Percentiles rank a stretch among this genome's conserved stretches.
Conservation (phyloP, 2,329 filamentous ascomycete species). For the Xylaria polymorpha region DNA sequence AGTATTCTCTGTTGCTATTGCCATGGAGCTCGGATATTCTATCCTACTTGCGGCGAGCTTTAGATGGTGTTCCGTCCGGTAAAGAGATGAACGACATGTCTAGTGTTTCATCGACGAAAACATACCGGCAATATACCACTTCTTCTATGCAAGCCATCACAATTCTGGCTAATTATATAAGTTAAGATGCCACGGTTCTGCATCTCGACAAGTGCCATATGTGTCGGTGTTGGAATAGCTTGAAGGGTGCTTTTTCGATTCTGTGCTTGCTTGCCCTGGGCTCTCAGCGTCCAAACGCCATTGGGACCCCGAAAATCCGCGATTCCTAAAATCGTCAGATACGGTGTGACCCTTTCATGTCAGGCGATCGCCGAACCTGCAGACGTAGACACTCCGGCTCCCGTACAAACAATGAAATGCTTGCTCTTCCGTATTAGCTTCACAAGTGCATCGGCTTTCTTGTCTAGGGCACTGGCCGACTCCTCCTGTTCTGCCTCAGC, state of each 20-base stretch:
- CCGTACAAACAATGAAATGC: slow-evolving; percentile 60
- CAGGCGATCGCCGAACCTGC: slow-evolving; percentile 49
- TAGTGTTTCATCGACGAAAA: background rate
- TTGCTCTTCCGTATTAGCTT: slow-evolving; percentile 55
- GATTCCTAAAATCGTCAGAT: slow-evolving; percentile 51
- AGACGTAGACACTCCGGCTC: slow-evolving; percentile 60
- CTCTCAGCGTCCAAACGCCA: slow-evolving; percentile 58
- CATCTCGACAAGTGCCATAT: slow-evolving; percentile 60
- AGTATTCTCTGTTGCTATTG: slow-evolving; percentile 60
- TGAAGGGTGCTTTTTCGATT: slow-evolving; percentile 53
- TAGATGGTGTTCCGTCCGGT: background rate
- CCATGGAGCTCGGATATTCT: slow-evolving; percentile 61
- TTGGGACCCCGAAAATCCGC: slow-evolving; percentile 61
- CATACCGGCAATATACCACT: slow-evolving; percentile 60
- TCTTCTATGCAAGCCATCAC: slow-evolving; percentile 59
- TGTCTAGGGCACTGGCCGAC: slow-evolving; percentile 45
- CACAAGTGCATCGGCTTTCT: slow-evolving; percentile 54
- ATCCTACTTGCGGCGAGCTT: slow-evolving; percentile 46
- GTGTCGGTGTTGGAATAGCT: slow-evolving; percentile 58
- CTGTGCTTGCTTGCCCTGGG: slow-evolving; percentile 54
- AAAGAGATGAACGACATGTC: background rate
- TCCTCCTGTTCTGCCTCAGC: slow-evolving; percentile 46
- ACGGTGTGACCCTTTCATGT: background rate
- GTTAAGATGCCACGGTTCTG: slow-evolving; percentile 56
- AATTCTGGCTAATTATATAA: slow-evolving; percentile 60